phyloP scores from a whole-genome alignment of 2,329 filamentous ascomycete genomes.

The Aspergillus terreus region DNA sequence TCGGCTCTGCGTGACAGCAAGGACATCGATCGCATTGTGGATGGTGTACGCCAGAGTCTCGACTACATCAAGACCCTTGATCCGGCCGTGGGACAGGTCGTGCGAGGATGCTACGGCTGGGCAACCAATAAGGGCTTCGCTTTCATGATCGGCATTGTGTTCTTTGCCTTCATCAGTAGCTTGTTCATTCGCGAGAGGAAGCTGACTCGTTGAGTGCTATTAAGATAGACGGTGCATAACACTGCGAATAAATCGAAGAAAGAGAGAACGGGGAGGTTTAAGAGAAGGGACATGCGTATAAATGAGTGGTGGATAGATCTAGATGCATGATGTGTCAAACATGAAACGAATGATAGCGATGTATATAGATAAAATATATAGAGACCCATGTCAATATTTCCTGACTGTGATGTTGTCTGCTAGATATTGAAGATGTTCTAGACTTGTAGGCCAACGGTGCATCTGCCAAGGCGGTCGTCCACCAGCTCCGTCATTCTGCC shows the following conservation, averaged over 20 bases:
- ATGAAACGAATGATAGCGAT: too few species aligned
- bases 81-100: slow-evolving; percentile 55
- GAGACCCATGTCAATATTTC: too few species aligned
- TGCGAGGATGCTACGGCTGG: slow-evolving; percentile 64
- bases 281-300: background rate
- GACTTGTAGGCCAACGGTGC: too few species aligned
- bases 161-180: slow-evolving; percentile 43
- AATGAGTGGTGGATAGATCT: too few species aligned
- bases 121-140: slow-evolving; percentile 51
- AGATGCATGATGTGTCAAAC: too few species aligned
- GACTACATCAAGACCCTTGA: slow-evolving; percentile 65
- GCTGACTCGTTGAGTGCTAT: slow-evolving; percentile 35
- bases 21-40: slow-evolving; percentile 63
- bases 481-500: too few species aligned
- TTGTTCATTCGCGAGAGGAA: slow-evolving; percentile 57
- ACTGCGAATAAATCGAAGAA: background rate
- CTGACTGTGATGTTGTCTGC: too few species aligned
- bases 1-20: slow-evolving; percentile 53
- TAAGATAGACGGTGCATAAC: background rate
- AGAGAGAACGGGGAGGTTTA: background rate
- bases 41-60: slow-evolving; percentile 65
- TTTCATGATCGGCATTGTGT: slow-evolving; percentile 49
- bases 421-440: too few species aligned
- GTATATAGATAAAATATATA: too few species aligned
- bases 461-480: too few species aligned